Evolutionary conservation across 176 grass and related monocot genomes (phyloP), one percentile per base, ranked within the genome.

Genomic region (Sorghum bicolor): DNA sequence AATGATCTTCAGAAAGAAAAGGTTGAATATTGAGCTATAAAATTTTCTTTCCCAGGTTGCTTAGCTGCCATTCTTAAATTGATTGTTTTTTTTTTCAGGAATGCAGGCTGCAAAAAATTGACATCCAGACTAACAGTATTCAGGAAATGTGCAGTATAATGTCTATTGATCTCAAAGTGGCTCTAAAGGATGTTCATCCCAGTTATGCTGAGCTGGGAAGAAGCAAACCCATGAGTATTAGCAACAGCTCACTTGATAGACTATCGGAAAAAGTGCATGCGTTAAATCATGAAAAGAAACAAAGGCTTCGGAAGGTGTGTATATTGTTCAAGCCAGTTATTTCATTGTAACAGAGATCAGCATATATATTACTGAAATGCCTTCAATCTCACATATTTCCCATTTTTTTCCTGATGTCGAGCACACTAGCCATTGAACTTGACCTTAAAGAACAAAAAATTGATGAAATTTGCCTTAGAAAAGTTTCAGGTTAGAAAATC

Each of bases 1-100:
- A 87, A 89, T 39, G 89, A 90, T 26, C 84, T 95, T 52, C 96
- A 92, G 80, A 75, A 68, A 64, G 93, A 98, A 82, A 98, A 98
- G 93, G 93, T 98, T 22, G 40, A 2, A 15, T 66, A 62, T 64
- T 40, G 52, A 80, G 22, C 20, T 60, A 11, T 67, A 77, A 66
- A 45, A 28, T 7, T 45, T 31, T 52, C 48, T 64, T 79, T 70
- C n/a, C 2, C 39, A 39, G 13, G 26, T 61, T 85, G n/a, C 29
- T 65, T 70, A 7, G 4, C 16, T 53, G 38, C 84, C 52, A 83
- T 13, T 9, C 28, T 79, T 78, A 71, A 38, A 55, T 76, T 79
- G 57, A 64, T 40, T 82, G 45, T 20, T 45, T 28, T 39, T 71
- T 72, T 67, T 85, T 90, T 84, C 94, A 98, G 96, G 91, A 94